Conservation (phyloP, 2,329 filamentous ascomycete genomes). For the Emmonsiellopsis sp. region DNA sequence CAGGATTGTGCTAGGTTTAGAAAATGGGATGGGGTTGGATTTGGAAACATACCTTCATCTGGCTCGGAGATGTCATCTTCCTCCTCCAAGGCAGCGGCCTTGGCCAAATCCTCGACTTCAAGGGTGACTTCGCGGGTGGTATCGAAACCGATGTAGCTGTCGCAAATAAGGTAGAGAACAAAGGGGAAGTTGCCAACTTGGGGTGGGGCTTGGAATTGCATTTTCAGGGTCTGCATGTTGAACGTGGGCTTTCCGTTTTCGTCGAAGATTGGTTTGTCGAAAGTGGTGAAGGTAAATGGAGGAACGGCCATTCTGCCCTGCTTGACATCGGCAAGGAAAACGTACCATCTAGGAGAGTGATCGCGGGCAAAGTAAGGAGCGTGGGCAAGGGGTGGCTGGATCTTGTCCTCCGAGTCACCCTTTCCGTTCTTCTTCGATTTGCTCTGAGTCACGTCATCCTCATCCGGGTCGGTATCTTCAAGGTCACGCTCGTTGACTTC, state of each 20-base stretch:
- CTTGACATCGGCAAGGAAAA: slow-evolving; percentile 90
- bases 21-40: slow-evolving; percentile 4
- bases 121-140: slow-evolving; percentile 84
- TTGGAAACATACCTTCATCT: slow-evolving; percentile 70
- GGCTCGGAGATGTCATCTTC: slow-evolving; percentile 97
- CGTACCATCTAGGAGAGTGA: slow-evolving; percentile 82
- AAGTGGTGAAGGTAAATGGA: slow-evolving; percentile 87
- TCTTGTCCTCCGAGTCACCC: slow-evolving; percentile 39
- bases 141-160: slow-evolving; percentile 92
- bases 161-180: slow-evolving; percentile 85
- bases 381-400: slow-evolving; percentile 76
- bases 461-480: slow-evolving; percentile 83
- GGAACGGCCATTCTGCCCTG: slow-evolving; percentile 94
- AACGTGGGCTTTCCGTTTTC: slow-evolving; percentile 78
- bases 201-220: slow-evolving; percentile 90
- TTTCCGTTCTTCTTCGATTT: slow-evolving; percentile 56
- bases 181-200: slow-evolving; percentile 91
- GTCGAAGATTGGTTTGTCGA: slow-evolving; percentile 81
- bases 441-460: slow-evolving; percentile 81
- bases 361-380: slow-evolving; percentile 87
- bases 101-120: slow-evolving; percentile 78
- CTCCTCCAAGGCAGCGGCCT: slow-evolving; percentile 67
- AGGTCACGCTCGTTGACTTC: slow-evolving; percentile 69
- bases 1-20: not conserved
- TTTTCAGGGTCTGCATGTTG: slow-evolving; percentile 91